Conservation (phyloP, 306 rosid genomes). For the Malus asiatica region DNA sequence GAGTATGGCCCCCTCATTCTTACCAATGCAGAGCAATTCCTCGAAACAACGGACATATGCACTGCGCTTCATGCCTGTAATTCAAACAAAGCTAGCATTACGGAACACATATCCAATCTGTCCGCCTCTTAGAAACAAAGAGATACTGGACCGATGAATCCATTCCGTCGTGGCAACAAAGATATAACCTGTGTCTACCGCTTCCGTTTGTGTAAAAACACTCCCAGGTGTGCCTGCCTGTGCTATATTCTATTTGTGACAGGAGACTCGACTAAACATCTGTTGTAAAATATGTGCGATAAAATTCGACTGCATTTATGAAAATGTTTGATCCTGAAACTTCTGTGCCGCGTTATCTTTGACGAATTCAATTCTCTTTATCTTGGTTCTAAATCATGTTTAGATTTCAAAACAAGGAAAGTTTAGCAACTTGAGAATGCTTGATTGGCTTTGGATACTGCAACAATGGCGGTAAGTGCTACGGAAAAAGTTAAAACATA, state of each 20-base stretch:
- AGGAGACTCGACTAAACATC: not conserved
- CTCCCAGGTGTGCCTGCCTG: not conserved
- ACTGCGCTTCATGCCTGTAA: conserved; percentile 59
- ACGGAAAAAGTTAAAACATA: not conserved
- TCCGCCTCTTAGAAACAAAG: conserved; percentile 25
- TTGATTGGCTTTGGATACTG: no score
- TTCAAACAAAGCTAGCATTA: not conserved
- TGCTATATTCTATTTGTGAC: not conserved
- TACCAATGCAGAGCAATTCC: conserved; percentile 62
- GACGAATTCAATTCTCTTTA: no score
- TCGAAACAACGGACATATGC: conserved; percentile 68
- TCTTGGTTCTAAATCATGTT: no score
- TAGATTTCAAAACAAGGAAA: no score
- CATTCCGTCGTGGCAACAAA: no score
- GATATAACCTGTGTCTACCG: not conserved
- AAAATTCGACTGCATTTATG: conserved; percentile 1
- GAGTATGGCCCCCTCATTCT: conserved; percentile 62
- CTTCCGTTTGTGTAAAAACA: not conserved
- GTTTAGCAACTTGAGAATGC: no score
- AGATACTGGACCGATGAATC: not conserved
- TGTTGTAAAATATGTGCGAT: not conserved
- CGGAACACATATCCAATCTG: not conserved
- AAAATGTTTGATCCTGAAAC: not conserved
- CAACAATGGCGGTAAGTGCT: no score
- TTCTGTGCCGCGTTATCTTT: not conserved